Base-by-base conservation (phyloP, 2,329 filamentous ascomycete genomes). In the Bisporella sp. region DNA sequence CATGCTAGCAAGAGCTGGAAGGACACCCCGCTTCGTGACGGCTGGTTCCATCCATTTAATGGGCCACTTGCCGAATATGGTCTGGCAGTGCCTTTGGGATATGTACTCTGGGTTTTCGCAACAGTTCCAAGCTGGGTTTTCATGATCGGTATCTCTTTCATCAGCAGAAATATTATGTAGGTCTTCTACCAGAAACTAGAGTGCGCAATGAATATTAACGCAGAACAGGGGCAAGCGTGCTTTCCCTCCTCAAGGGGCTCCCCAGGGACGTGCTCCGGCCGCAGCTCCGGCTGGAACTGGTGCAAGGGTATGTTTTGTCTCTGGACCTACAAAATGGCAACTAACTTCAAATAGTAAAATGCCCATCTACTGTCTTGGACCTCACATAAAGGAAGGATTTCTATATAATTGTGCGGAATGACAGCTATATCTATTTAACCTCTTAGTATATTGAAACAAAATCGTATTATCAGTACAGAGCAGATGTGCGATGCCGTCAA, bases 161-260 rank as follows among this genome's bases (percentile, higher is more conserved):
- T 85, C 56, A 89, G 82, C 75, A 78, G 87, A 64, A 78, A 74
- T 51, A 78, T 91, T 68, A 89, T 91, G 87, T 89, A 72, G 78
- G 85, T 75, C 44, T 29, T 37, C 30, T 11, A 30, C 8, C 12
- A 42, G 31, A 31, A 31, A 11, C 21, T 13, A 6, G 41, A 33
- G 41, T 47, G 56, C 57, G 35, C 57, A 39, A 60, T 55, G 54
- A 11, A 1, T 54, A 33, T 54, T 60, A 45, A 62, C 13, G 59
- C 52, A 55, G 49, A 31, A 54, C 57, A 62, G 61, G 59, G 50
- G 56, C 48, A 57, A 52, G 32, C 55, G 57, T 52, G 52, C 45
- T 28, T 8, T 49, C 39, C 41, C 32, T 30, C 49, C 54, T 31
- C 29, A 45, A 43, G 47, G 52, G 13, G 53, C 41, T 49, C 40